Evolutionary conservation across 768 basidiomycete species (phyloP).

Genomic region (Pilatotrama ljubarskyi): DNA sequence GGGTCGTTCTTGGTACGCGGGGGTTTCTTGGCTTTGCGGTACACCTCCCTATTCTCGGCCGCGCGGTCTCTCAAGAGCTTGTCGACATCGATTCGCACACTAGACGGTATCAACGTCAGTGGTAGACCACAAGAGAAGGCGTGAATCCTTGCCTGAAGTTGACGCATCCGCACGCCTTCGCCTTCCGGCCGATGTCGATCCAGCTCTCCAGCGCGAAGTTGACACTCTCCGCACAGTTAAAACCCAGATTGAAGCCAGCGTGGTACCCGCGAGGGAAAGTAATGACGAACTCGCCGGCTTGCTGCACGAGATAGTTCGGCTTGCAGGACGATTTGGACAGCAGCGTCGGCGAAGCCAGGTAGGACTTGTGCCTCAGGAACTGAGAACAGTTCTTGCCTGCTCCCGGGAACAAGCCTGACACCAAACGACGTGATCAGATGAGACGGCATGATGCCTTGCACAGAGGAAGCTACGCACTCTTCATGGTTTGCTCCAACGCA

Average conservation of each 20-base stretch:
- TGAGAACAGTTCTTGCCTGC: constrained; percentile 86
- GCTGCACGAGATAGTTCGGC: constrained; percentile 88
- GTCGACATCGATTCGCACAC: constrained; percentile 93
- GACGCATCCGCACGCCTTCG: constrained; percentile 76
- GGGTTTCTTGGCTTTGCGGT: constrained; percentile 11
- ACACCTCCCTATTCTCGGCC: constrained; percentile 37
- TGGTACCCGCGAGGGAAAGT: constrained; percentile 96
- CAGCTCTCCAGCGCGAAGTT: constrained; percentile 96
- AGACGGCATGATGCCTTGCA: not conserved
- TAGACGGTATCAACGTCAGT: constrained; percentile 32
- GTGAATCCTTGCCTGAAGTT: constrained; percentile 55
- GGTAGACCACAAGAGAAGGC: not conserved
- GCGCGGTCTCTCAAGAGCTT: constrained; percentile 72
- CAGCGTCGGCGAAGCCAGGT: constrained; percentile 83
- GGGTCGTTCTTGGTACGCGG: not conserved
- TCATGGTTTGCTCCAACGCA: constrained; percentile 88
- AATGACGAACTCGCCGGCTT: constrained; percentile 94
- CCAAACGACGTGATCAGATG: not conserved
- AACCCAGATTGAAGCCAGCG: constrained; percentile 93
- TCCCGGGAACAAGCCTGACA: constrained; percentile 81
- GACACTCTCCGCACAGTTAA: constrained; percentile 96
- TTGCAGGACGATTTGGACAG: constrained; percentile 77
- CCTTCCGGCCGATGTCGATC: constrained; percentile 84
- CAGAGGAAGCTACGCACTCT: constrained; percentile 48
- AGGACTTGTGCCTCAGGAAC: constrained; percentile 96